phyloP scores from a whole-genome alignment of 371 early-diverging fungal genomes.

The Mortierella sp. region DNA sequence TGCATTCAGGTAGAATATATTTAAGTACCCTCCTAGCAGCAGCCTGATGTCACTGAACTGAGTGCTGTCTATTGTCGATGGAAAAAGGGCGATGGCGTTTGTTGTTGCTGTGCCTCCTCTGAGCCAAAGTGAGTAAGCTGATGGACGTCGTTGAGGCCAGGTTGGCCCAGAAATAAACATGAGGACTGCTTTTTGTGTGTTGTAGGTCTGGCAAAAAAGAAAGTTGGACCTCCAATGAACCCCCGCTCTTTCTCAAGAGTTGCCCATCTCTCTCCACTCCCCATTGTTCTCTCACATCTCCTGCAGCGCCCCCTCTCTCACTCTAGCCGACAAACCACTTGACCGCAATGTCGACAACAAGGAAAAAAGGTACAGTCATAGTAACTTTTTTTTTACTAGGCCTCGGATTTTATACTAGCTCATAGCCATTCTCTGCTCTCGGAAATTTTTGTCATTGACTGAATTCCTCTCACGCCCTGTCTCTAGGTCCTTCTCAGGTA shows the following conservation, averaged over 20 bases:
- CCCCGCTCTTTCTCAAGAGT: not conserved
- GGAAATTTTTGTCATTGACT: not conserved
- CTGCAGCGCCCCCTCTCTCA: not conserved
- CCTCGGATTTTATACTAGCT: not conserved
- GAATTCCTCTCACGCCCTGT: not conserved
- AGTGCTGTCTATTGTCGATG: no score
- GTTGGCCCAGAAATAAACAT: no score
- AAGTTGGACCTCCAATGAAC: not conserved
- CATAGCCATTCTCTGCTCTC: not conserved
- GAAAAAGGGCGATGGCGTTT: no score
- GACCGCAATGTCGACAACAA: conserved; percentile 34
- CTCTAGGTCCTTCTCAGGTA: conserved; percentile 46
- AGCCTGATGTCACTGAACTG: no score
- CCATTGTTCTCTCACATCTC: not conserved
- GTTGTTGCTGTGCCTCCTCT: no score
- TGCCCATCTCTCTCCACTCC: not conserved
- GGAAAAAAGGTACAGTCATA: conserved; percentile 35
- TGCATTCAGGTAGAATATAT: no score
- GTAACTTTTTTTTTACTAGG: not conserved
- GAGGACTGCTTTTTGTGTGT: no score
- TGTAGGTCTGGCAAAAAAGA: not conserved
- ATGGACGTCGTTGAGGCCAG: no score
- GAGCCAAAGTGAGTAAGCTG: no score
- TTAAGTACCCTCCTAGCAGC: no score
- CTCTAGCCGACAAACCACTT: not conserved